Percentiles rank a stretch among this genome's conserved stretches.
These are phyloP conservation scores for Mycena kentingensis DNA, from an alignment of 768 basidiomycete species.

Conservation along the genomic window DNA sequence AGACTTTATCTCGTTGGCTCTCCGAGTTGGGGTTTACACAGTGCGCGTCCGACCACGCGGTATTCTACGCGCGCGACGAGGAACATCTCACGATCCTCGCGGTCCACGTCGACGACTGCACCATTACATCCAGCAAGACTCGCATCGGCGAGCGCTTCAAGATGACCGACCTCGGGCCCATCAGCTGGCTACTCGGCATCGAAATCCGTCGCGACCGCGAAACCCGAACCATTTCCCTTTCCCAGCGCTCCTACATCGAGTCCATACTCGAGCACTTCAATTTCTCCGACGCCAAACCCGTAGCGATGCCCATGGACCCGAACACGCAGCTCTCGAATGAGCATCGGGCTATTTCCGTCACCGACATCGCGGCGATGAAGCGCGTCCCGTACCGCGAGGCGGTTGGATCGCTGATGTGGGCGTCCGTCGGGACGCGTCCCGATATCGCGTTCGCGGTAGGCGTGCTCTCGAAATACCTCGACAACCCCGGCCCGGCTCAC, in stretches of 20 bases:
- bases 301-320: constrained; percentile 4
- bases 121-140: not conserved
- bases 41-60: constrained; percentile 10
- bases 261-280: constrained; percentile 1
- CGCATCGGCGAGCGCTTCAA: constrained; percentile 4
- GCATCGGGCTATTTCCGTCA: constrained; percentile 9
- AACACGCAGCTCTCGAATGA: constrained; percentile 4
- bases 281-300: constrained; percentile 9
- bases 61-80: constrained; percentile 9
- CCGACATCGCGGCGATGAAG: constrained; percentile 6
- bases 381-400: constrained; percentile 30
- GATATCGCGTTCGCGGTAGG: constrained; percentile 25
- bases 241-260: constrained; percentile 6
- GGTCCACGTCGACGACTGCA: constrained; percentile 7
- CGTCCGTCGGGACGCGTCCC: constrained; percentile 28
- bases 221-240: constrained; percentile 14
- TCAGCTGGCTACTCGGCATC: constrained; percentile 11
- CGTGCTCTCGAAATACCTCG: constrained; percentile 29
- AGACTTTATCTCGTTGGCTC: constrained; percentile 4
- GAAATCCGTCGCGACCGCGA: constrained; percentile 11
- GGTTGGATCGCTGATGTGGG: constrained; percentile 30
- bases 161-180: constrained; percentile 7
- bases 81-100: not conserved
- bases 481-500: constrained; percentile 31
- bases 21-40: constrained; percentile 10